Evolutionary conservation across 805 yeast species (phyloP), one percentile per base, ranked within the genome.

Genomic region (Ogataea wickerhamii): DNA sequence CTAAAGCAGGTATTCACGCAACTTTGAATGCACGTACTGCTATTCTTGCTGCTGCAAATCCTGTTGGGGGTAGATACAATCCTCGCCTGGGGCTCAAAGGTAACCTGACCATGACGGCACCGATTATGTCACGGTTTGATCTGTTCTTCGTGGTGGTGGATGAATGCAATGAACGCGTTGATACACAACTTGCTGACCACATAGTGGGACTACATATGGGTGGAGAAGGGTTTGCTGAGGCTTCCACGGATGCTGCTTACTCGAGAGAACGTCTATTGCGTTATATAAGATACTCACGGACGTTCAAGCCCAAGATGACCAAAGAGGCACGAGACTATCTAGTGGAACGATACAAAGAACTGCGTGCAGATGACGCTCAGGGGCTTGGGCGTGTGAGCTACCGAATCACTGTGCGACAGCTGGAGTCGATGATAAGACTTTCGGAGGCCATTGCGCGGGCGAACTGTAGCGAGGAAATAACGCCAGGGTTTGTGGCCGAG

Each of bases 1-100:
- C 98, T 8, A 93, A 93, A 61, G 98, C 98, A 1, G 98, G 98
- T 56, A 93, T 93, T 47, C 97, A 93, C 57, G 98, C 98, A 2
- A 93, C 98, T 1, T 69, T 93, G 54, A 93, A 93, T 61, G 98
- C 98, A 1, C 76, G 98, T 56, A 87, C 98, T 0, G 87, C 97
- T 0, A 93, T 93, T 52, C 66, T 93, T 34, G 98, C 98, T 0
- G 98, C 98, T n/a, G 98, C 98, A 1, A 93, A 93, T 61, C 98
- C 98, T 17, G 78, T 93, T 40, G 94, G 88, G n/a, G 98, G 98
- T 36, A 71, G 98, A 53, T 93, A 93, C 61, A 91, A 93, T 63
- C 75, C 96, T 40, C 88, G 87, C 56, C 60, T 80, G 34, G 85
- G 95, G 2, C 70, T 93, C 43, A 71, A 95, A 46, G 80, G 94